Conservation (phyloP, 805 yeast species). For the Candida berthetii region DNA sequence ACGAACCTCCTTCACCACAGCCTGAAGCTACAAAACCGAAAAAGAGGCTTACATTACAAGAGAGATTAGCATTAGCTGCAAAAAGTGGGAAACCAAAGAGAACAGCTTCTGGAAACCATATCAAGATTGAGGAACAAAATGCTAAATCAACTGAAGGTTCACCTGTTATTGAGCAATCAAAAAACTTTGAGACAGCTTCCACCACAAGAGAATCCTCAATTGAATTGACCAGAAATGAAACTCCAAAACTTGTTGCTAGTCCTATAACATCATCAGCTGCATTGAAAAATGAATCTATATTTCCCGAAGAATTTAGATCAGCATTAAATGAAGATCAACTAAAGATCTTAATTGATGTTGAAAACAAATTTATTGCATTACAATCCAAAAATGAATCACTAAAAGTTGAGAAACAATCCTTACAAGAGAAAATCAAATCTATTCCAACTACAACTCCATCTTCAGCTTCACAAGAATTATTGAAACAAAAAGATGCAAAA, state of each 20-base stretch:
- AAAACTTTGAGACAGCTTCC: not conserved
- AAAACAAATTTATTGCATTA: slow-evolving; percentile 6
- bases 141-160: not conserved
- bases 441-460: not conserved
- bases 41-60: slow-evolving; percentile 74
- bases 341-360: slow-evolving; percentile 8
- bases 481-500: slow-evolving; percentile 42
- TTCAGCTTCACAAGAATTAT: slow-evolving; percentile 22
- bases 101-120: slow-evolving; percentile 4
- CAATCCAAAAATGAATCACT: slow-evolving; percentile 11
- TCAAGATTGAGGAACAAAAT: not conserved
- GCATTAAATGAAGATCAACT: slow-evolving; percentile 9
- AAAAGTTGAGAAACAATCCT: slow-evolving; percentile 14
- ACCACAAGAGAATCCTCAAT: not conserved
- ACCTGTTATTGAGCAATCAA: not conserved
- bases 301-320: not conserved
- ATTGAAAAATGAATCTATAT: slow-evolving; percentile 3
- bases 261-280: not conserved
- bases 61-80: slow-evolving; percentile 81
- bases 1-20: not conserved
- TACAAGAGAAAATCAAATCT: slow-evolving; percentile 16
- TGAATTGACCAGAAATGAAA: not conserved
- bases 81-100: slow-evolving; percentile 27
- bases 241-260: too few relatives aligned
- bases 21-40: slow-evolving; percentile 19